Evolutionary conservation across 2,329 filamentous ascomycete species (phyloP).

Genomic region (Stagonosporopsis rhizophila): DNA sequence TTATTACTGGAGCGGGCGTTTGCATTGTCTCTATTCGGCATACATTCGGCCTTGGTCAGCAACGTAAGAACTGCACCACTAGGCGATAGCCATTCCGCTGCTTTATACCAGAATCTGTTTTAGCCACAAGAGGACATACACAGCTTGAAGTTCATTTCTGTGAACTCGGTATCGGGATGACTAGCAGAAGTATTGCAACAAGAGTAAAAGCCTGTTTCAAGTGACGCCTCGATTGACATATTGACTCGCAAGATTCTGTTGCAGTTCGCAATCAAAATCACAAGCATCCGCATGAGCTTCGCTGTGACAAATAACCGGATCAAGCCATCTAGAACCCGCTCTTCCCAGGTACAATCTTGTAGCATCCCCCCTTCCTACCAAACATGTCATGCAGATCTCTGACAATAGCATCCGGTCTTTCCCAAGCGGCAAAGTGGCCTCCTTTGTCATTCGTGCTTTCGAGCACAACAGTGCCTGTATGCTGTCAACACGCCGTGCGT

Average conservation of each 20-base stretch:
- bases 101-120: not conserved
- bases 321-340: constrained; percentile 20
- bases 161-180: too few relatives aligned
- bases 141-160: not conserved
- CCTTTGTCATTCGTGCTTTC: constrained; percentile 60
- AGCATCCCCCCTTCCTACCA: constrained; percentile 53
- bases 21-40: not conserved
- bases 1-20: not conserved
- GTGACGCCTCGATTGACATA: too few relatives aligned
- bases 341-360: constrained; percentile 43
- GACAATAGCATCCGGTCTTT: constrained; percentile 62
- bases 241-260: too few relatives aligned
- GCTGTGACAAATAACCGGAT: not conserved
- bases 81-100: not conserved
- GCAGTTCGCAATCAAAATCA: too few relatives aligned
- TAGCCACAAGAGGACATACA: too few relatives aligned
- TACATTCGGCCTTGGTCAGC: not conserved
- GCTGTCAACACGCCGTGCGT: not conserved
- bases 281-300: not conserved
- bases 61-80: not conserved
- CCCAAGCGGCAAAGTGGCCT: constrained; percentile 69
- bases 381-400: constrained; percentile 66
- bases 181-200: too few relatives aligned
- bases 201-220: too few relatives aligned
- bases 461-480: constrained; percentile 60